These are phyloP conservation scores for Teratosphaeria destructans DNA, from an alignment of 2,329 filamentous ascomycete species.

Conservation along the genomic window DNA sequence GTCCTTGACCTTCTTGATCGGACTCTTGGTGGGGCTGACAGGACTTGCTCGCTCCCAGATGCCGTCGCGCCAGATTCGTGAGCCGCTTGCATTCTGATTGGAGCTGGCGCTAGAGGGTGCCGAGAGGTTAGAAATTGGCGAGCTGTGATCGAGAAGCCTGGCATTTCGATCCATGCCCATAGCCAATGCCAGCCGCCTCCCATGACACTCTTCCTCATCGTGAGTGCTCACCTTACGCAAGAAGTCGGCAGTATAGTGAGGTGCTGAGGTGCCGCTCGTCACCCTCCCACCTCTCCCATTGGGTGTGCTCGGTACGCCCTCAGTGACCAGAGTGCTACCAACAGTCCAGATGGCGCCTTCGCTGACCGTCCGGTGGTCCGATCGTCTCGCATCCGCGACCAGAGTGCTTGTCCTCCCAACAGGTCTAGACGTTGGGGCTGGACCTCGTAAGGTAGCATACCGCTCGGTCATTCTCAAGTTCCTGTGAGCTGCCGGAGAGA, in stretches of 20 bases:
- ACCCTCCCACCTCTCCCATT: conserved; percentile 55
- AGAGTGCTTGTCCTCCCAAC: neutral
- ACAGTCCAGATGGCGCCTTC: conserved; percentile 66
- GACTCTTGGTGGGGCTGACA: neutral
- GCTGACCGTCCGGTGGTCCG: conserved; percentile 38
- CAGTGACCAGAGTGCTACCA: conserved; percentile 46
- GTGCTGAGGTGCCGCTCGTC: conserved; percentile 64
- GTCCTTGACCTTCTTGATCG: conserved; percentile 13
- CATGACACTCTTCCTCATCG: conserved; percentile 43
- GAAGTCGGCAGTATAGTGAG: conserved; percentile 49
- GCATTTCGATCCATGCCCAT: conserved; percentile 64
- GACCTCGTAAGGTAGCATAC: conserved; percentile 12
- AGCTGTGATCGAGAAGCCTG: conserved; percentile 49
- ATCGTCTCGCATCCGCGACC: neutral
- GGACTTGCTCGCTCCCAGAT: conserved; percentile 12
- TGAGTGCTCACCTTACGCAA: conserved; percentile 28
- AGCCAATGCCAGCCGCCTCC: conserved; percentile 66
- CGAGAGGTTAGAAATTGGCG: conserved; percentile 8
- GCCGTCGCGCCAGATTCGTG: conserved; percentile 1
- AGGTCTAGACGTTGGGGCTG: conserved; percentile 1
- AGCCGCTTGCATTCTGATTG: neutral
- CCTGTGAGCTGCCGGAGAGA: conserved; percentile 11
- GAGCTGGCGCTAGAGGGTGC: neutral
- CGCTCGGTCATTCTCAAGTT: conserved; percentile 12
- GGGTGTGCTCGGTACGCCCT: conserved; percentile 31